A percentile compares a stretch with the other conserved stretches of the same genome.
Evolutionary conservation across 2,329 filamentous ascomycete species (phyloP).

Genomic region (Coleophoma cylindrospora): DNA sequence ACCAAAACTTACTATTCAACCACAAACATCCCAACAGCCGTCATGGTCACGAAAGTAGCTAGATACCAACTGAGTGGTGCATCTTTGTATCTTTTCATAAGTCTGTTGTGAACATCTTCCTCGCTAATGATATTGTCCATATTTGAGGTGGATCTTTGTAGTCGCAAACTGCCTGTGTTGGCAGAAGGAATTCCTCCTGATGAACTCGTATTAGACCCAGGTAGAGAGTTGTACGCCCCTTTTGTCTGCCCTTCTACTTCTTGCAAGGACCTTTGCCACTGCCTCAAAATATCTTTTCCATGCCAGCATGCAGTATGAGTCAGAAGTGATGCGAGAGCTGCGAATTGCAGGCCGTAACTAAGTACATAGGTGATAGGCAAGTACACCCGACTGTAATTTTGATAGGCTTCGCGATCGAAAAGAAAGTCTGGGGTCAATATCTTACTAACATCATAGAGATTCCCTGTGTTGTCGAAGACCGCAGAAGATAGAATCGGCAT

Average conservation of each 20-base stretch:
- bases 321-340: constrained; percentile 71
- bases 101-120: constrained; percentile 78
- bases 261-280: constrained; percentile 65
- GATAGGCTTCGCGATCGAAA: constrained; percentile 73
- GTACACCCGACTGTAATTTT: constrained; percentile 78
- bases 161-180: constrained; percentile 8
- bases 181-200: constrained; percentile 4
- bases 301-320: constrained; percentile 84
- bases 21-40: constrained; percentile 73
- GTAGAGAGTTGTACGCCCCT: constrained; percentile 47
- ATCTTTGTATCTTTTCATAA: constrained; percentile 80
- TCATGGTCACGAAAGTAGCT: constrained; percentile 69
- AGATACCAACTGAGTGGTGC: constrained; percentile 81
- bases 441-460: constrained; percentile 74
- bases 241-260: constrained; percentile 52
- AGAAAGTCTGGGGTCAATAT: constrained; percentile 74
- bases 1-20: constrained; percentile 66
- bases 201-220: constrained; percentile 6
- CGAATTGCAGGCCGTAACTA: constrained; percentile 83
- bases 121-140: constrained; percentile 53
- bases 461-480: constrained; percentile 80
- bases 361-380: constrained; percentile 83
- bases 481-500: constrained; percentile 81
- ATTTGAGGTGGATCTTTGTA: constrained; percentile 33
- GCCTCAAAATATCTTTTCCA: constrained; percentile 73